Conservation (phyloP, 345 rosid species). For the Camelina hispida region DNA sequence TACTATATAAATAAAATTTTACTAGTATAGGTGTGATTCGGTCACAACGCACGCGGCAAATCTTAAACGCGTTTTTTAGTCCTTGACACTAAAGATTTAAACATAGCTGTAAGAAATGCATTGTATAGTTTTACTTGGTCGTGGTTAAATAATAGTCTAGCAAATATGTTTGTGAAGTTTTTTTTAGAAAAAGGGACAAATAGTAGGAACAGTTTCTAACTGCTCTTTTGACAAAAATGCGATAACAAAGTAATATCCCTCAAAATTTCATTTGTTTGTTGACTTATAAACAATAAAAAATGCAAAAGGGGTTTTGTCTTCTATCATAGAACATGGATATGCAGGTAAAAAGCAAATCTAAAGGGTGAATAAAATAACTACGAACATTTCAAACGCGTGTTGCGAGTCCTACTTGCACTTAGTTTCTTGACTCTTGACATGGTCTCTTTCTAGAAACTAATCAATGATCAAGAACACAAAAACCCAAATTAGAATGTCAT, state of each 20-base stretch:
- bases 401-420: constrained; percentile 11
- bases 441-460: constrained; percentile 33
- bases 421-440: constrained; percentile 32
- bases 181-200: constrained; percentile 13
- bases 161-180: neutral
- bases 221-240: constrained; percentile 31
- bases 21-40: neutral
- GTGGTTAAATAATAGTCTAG: constrained; percentile 1
- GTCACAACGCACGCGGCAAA: constrained; percentile 23
- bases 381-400: constrained; percentile 33
- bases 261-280: constrained; percentile 12
- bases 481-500: neutral
- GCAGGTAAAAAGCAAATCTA: constrained; percentile 36
- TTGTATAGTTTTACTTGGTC: constrained; percentile 29
- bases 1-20: neutral
- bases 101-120: neutral
- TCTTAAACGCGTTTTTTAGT: constrained; percentile 26
- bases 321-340: constrained; percentile 31
- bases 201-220: constrained; percentile 38
- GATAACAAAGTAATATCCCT: constrained; percentile 8
- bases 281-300: constrained; percentile 12
- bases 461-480: constrained; percentile 6
- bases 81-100: neutral
- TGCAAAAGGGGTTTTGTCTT: constrained; percentile 2
- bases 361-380: constrained; percentile 6